Conservation (phyloP, 495 filamentous ascomycete species). For the Saxispiralis lemnorum region DNA sequence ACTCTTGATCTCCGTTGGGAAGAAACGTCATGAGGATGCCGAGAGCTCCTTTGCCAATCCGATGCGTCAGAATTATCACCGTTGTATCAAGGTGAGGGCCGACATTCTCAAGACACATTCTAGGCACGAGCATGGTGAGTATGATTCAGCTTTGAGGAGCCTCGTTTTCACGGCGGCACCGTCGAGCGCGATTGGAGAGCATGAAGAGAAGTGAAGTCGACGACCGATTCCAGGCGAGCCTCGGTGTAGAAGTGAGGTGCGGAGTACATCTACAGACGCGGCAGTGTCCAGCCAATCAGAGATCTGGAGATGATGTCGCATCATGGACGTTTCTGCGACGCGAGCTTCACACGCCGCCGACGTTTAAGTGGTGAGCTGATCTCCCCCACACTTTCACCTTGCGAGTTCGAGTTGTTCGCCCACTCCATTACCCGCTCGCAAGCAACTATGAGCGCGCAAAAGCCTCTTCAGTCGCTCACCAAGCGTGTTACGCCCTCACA, state of each 20-base stretch:
- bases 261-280: neutral
- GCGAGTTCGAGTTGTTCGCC: neutral
- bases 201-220: neutral
- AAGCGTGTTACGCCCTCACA: slow-evolving; percentile 14
- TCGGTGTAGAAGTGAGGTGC: neutral
- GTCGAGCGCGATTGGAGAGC: too few species aligned
- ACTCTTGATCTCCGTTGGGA: too few species aligned
- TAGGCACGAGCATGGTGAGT: too few species aligned
- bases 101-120: too few species aligned
- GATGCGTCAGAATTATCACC: too few species aligned
- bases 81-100: too few species aligned
- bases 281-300: neutral
- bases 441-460: slow-evolving; percentile 9
- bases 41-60: too few species aligned
- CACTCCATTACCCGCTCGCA: neutral
- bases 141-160: too few species aligned
- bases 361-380: neutral
- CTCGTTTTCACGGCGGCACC: too few species aligned
- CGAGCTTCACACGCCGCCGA: neutral
- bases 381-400: neutral
- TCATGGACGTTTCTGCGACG: neutral
- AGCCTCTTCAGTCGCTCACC: slow-evolving; percentile 10
- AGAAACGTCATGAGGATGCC: too few species aligned
- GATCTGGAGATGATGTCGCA: neutral
- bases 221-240: neutral